A percentile compares a stretch with the other conserved stretches of the same genome.
Evolutionary conservation across 2,329 filamentous ascomycete genomes (phyloP).

Genomic region (Rosellinia necatrix): DNA sequence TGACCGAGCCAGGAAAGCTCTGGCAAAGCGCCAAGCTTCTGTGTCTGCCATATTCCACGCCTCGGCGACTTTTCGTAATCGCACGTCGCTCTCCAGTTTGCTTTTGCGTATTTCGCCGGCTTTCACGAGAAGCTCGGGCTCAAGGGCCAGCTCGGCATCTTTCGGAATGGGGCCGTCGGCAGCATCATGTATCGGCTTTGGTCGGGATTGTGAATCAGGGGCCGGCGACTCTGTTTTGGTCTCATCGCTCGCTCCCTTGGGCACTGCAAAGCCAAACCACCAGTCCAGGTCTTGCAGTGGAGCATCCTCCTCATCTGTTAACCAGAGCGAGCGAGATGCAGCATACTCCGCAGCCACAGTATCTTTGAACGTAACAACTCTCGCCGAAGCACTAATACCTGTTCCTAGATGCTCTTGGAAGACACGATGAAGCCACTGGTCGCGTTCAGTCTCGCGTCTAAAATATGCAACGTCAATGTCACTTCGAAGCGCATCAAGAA

Average conservation of each 20-base stretch:
- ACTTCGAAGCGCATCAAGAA: conserved; percentile 66
- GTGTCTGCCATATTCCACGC: conserved; percentile 74
- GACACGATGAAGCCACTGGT: conserved; percentile 75
- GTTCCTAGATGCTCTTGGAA: conserved; percentile 71
- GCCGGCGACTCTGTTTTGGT: conserved; percentile 62
- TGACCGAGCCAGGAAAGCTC: conserved; percentile 68
- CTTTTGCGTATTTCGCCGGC: conserved; percentile 54
- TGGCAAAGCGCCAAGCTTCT: conserved; percentile 76
- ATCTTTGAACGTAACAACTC: conserved; percentile 79
- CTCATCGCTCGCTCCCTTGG: conserved; percentile 57
- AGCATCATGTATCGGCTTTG: conserved; percentile 53
- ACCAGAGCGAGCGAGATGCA: conserved; percentile 73
- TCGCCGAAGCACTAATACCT: conserved; percentile 64
- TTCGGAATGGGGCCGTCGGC: conserved; percentile 55
- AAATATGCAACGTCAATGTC: conserved; percentile 68
- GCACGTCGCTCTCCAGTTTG: conserved; percentile 49
- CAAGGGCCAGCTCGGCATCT: conserved; percentile 57
- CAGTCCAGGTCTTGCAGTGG: conserved; percentile 79
- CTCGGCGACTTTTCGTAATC: conserved; percentile 60
- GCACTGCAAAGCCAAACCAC: conserved; percentile 85
- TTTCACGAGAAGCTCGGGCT: conserved; percentile 59
- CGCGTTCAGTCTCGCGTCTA: conserved; percentile 70
- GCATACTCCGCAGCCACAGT: conserved; percentile 72
- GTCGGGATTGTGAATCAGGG: conserved; percentile 60
- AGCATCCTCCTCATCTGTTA: conserved; percentile 67